Evolutionary conservation across 2,329 filamentous ascomycete species (phyloP).

Genomic region (Fusarium camptoceras): DNA sequence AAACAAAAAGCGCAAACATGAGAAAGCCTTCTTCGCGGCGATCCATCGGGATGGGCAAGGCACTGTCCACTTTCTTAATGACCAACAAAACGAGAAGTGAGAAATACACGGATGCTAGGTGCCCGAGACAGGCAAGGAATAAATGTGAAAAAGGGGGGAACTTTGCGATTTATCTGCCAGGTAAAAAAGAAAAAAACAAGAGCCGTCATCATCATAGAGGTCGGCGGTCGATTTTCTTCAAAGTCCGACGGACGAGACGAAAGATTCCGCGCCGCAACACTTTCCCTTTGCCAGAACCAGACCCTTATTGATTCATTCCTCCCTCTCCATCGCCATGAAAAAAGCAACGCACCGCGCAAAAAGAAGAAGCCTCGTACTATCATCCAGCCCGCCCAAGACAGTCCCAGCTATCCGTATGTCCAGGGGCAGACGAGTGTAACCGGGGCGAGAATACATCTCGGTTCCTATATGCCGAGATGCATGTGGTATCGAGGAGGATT

Average conservation of each 20-base stretch:
- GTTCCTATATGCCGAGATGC: slow-evolving; percentile 53
- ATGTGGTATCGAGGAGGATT: slow-evolving; percentile 53
- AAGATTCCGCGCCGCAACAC: slow-evolving; percentile 54
- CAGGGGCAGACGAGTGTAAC: slow-evolving; percentile 46
- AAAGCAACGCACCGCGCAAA: slow-evolving; percentile 53
- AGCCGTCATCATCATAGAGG: slow-evolving; percentile 43
- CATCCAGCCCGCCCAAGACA: slow-evolving; percentile 52
- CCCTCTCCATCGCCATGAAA: slow-evolving; percentile 51
- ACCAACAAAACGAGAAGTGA: slow-evolving; percentile 35
- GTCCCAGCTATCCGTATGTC: slow-evolving; percentile 49
- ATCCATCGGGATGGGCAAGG: slow-evolving; percentile 42
- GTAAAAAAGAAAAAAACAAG: slow-evolving; percentile 40
- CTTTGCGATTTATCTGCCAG: slow-evolving; percentile 49
- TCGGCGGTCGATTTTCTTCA: slow-evolving; percentile 38
- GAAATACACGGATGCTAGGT: slow-evolving; percentile 41
- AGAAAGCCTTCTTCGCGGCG: slow-evolving; percentile 49
- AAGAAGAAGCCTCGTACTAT: slow-evolving; percentile 49
- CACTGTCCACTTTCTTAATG: slow-evolving; percentile 34
- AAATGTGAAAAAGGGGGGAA: slow-evolving; percentile 34
- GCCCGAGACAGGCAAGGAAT: slow-evolving; percentile 27
- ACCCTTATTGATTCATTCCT: slow-evolving; percentile 50
- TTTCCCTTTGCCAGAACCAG: slow-evolving; percentile 53
- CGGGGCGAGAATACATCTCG: slow-evolving; percentile 51
- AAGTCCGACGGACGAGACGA: slow-evolving; percentile 46
- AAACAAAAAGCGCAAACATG: slow-evolving; percentile 33